phyloP scores from a whole-genome alignment of 2,329 filamentous ascomycete species.

The Phialemonium atrogriseum region DNA sequence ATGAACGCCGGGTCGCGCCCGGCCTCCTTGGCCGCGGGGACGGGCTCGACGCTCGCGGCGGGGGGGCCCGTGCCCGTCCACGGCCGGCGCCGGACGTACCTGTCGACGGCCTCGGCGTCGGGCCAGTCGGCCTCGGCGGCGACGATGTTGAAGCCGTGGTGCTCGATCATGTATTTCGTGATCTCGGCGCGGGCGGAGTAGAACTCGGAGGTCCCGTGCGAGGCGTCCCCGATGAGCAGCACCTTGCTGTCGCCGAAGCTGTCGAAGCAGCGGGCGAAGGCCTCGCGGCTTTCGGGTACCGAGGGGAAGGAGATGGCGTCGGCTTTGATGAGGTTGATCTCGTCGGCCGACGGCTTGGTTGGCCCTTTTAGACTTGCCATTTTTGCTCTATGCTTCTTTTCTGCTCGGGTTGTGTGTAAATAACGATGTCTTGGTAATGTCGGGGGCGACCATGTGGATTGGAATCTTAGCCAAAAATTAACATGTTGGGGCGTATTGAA shows the following conservation, averaged over 20 bases:
- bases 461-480: no score
- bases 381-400: no score
- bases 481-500: no score
- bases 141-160: conserved; percentile 42
- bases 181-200: conserved; percentile 42
- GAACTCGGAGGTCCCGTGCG: conserved; percentile 47
- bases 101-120: conserved; percentile 40
- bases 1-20: conserved; percentile 31
- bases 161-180: conserved; percentile 37
- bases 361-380: no score
- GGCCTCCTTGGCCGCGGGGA: conserved; percentile 8
- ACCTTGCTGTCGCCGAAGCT: conserved; percentile 11
- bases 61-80: conserved; percentile 4
- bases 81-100: conserved; percentile 38
- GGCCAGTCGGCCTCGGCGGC: conserved; percentile 47
- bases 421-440: no score
- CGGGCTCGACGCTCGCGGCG: conserved; percentile 21
- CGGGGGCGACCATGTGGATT: no score
- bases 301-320: background rate
- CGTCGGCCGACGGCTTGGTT: no score
- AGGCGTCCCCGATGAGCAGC: conserved; percentile 19
- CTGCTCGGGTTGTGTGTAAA: no score
- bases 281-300: conserved; percentile 2
- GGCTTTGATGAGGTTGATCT: background rate
- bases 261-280: conserved; percentile 7